These are phyloP conservation scores for Spathaspora sp. DNA, from an alignment of 805 yeast genomes.

Conservation along the genomic window DNA sequence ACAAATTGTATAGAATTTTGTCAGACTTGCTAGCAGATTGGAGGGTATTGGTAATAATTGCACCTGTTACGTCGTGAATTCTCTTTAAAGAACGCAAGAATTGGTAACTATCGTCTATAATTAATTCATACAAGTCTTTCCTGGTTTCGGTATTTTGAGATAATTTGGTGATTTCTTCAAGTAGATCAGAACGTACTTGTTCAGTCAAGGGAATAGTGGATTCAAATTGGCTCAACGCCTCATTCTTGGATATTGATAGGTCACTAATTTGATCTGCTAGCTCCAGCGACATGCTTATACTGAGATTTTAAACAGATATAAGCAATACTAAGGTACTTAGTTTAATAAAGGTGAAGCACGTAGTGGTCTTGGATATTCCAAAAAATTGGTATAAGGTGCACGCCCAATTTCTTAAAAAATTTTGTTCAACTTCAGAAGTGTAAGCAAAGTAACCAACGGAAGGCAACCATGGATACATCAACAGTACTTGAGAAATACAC, in stretches of 20 bases:
- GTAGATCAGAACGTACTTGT: background rate
- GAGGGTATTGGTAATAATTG: conserved; percentile 6
- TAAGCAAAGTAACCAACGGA: background rate
- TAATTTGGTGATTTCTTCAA: conserved; percentile 3
- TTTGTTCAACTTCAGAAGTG: background rate
- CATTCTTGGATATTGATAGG: background rate
- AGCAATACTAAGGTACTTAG: no score
- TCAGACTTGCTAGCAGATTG: background rate
- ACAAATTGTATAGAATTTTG: conserved; percentile 2
- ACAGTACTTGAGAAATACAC: conserved; percentile 48
- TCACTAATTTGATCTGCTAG: background rate
- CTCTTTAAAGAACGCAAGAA: conserved; percentile 13
- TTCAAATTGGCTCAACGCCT: background rate
- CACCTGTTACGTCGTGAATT: conserved; percentile 13
- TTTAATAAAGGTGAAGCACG: no score
- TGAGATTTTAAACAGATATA: background rate
- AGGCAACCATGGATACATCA: conserved; percentile 77
- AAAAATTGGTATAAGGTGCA: background rate
- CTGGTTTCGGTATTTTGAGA: conserved; percentile 11
- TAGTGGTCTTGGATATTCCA: no score
- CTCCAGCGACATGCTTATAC: background rate
- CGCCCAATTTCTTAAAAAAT: background rate
- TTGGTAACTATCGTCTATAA: conserved; percentile 13
- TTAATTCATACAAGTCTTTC: conserved; percentile 11
- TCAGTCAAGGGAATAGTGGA: background rate